Evolutionary conservation across 441 rosid species (phyloP), one percentile per base, ranked within the genome.

Genomic region (Populus tomentosa): DNA sequence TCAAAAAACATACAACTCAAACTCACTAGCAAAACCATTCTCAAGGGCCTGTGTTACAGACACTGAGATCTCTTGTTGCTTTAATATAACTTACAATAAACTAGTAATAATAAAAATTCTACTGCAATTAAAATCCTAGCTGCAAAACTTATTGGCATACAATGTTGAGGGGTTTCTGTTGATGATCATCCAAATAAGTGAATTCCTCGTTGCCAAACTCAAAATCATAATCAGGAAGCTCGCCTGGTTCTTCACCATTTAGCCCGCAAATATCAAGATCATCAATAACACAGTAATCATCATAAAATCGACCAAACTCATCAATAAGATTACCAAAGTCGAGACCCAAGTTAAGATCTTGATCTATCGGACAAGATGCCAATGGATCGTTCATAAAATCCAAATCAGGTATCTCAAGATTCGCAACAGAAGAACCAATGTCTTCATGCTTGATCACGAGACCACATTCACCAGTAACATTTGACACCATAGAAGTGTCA

Each of bases 211-310:
- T 88, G 46, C 88, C 90, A 30, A 93, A 90, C 50, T 89, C 94
- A 33, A 96, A 96, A 76, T 94, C 97, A 61, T 81, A 92, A 85
- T 94, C 99, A 6, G 99, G 99, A 46, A 96, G 95, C 68, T 85
- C 97, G 2, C 88, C 88, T 9, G 90, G 88, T 50, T 84, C 93
- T 13, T 86, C 84, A 0, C 79, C 84, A 5, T 82, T 88, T 1
- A 90, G 75, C 11, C 96, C 96, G 1, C 79, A 67, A 16, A 91
- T 71, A n/a, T 79, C 84, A 62, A 89, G 79, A 71, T 90, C 92
- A 23, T 91, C 94, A 8, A 88, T 76, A 63, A 85, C 82, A 40
- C 92, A 90, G 74, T 84, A 89, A 35, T 88, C 93, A 71, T 84
- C 91, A 53, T 82, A 59, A 23, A 87, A 35, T 67, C 67, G 73